phyloP scores from a whole-genome alignment of 2,329 filamentous ascomycete species.

The Chrysosporium queenslandicum region DNA sequence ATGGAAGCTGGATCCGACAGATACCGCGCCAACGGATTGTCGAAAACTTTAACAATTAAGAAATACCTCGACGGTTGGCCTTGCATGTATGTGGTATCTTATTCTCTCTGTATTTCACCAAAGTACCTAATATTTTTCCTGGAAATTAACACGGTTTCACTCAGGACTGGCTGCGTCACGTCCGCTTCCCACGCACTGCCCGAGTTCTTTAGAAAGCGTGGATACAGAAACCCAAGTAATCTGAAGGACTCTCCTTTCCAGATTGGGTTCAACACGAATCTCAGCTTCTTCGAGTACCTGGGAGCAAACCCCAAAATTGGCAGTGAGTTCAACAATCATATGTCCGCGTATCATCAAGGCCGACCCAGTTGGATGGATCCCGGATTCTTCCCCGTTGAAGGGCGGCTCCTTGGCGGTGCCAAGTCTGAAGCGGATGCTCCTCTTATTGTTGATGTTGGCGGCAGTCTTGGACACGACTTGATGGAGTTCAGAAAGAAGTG shows the following conservation, averaged over 20 bases:
- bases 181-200: conserved; percentile 22
- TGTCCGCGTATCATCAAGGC: conserved; percentile 8
- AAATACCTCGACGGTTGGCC: conserved; percentile 21
- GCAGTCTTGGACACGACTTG: conserved; percentile 35
- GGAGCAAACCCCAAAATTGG: conserved; percentile 18
- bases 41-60: conserved; percentile 21
- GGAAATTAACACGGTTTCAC: conserved; percentile 9
- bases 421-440: conserved; percentile 16
- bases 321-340: conserved; percentile 22
- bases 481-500: conserved; percentile 31
- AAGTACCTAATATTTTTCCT: neutral
- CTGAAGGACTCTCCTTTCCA: conserved; percentile 22
- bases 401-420: neutral
- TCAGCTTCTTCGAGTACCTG: conserved; percentile 25
- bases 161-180: conserved; percentile 24
- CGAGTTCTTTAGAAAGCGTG: conserved; percentile 21
- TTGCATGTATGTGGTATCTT: conserved; percentile 19
- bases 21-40: conserved; percentile 23
- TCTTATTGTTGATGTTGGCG: conserved; percentile 38
- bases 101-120: conserved; percentile 11
- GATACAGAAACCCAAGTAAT: conserved; percentile 23
- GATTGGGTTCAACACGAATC: conserved; percentile 22
- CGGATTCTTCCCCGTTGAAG: conserved; percentile 8
- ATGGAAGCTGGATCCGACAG: conserved; percentile 21
- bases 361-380: conserved; percentile 9